phyloP scores from a whole-genome alignment of 495 filamentous ascomycete species.

The Podospora sp. region DNA sequence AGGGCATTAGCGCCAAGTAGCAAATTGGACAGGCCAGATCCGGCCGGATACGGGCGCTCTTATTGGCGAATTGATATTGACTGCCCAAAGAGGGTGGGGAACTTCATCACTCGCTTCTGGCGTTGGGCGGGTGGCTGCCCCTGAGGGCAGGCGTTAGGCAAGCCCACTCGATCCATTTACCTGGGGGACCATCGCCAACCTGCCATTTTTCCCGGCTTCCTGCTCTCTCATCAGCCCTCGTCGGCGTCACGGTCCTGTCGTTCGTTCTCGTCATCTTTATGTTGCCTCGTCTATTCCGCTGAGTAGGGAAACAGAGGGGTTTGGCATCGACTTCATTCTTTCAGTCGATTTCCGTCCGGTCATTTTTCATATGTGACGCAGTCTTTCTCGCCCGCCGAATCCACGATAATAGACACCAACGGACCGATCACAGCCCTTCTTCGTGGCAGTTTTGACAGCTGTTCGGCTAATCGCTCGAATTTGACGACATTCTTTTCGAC shows the following conservation, averaged over 20 bases:
- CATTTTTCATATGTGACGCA: conserved; percentile 45
- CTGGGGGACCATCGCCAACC: conserved; percentile 21
- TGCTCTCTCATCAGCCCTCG: conserved; percentile 29
- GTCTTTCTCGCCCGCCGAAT: conserved; percentile 20
- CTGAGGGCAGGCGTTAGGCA: conserved; percentile 23
- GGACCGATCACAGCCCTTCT: neutral
- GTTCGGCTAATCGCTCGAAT: conserved; percentile 5
- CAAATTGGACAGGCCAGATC: conserved; percentile 11
- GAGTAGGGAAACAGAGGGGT: conserved; percentile 27
- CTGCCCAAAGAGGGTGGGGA: conserved; percentile 10
- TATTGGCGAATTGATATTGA: conserved; percentile 10
- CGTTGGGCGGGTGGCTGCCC: conserved; percentile 20
- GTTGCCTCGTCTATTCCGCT: conserved; percentile 34
- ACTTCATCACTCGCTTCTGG: conserved; percentile 15
- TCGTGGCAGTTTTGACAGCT: conserved; percentile 16
- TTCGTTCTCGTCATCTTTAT: conserved; percentile 29
- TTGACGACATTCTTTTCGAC: conserved; percentile 13
- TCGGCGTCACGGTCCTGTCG: conserved; percentile 32
- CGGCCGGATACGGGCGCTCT: neutral
- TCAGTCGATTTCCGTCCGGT: conserved; percentile 59
- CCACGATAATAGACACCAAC: conserved; percentile 13
- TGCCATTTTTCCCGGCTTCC: conserved; percentile 28
- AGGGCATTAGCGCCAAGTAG: conserved; percentile 7
- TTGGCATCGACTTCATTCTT: conserved; percentile 79
- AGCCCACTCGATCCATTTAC: conserved; percentile 11